Evolutionary conservation across 768 basidiomycete species (phyloP).

Genomic region (Mycena galopus): DNA sequence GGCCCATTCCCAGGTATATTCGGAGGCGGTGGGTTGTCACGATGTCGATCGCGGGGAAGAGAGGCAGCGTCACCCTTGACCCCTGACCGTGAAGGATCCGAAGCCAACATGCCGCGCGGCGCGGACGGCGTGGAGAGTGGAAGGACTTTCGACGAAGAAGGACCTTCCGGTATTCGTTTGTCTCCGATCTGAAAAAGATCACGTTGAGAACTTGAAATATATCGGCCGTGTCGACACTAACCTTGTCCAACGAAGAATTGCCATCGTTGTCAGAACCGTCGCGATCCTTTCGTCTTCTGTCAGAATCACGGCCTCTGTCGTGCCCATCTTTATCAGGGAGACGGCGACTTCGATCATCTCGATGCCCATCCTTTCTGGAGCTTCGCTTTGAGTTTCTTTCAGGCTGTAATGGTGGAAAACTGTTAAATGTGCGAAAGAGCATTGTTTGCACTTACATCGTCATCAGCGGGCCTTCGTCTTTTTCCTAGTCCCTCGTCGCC

Average conservation of each 20-base stretch:
- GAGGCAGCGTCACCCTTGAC: constrained; percentile 56
- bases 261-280: constrained; percentile 66
- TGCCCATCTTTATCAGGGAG: constrained; percentile 76
- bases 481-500: constrained; percentile 80
- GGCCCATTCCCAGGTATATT: constrained; percentile 35
- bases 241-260: constrained; percentile 71
- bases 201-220: neutral
- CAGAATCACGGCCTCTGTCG: constrained; percentile 76
- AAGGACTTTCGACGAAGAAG: constrained; percentile 57
- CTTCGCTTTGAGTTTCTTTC: constrained; percentile 86
- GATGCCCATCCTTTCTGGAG: constrained; percentile 82
- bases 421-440: constrained; percentile 18
- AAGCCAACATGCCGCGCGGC: constrained; percentile 77
- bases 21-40: constrained; percentile 37
- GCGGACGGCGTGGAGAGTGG: constrained; percentile 76
- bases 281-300: constrained; percentile 76
- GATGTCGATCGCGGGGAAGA: constrained; percentile 54
- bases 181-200: constrained; percentile 56
- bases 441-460: constrained; percentile 69
- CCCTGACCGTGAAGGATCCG: constrained; percentile 54
- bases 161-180: constrained; percentile 69
- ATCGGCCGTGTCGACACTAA: constrained; percentile 42
- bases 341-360: constrained; percentile 80
- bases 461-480: constrained; percentile 75
- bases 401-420: constrained; percentile 56